Evolutionary conservation across 371 early-diverging fungal genomes (phyloP), one percentile per base, ranked within the genome.

Genomic region (Mucor circinelloides): DNA sequence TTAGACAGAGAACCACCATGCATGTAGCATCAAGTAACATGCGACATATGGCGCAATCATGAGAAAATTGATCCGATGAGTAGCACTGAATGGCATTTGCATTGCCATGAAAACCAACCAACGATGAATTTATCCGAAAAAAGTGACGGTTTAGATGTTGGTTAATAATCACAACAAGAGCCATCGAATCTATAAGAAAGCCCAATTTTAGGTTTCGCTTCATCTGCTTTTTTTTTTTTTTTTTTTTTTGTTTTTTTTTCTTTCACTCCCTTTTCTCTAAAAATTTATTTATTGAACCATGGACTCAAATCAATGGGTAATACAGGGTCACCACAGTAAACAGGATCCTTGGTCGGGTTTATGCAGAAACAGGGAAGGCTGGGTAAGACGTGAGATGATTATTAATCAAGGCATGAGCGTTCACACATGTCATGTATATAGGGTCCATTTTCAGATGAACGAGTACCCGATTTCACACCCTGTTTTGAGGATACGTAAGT

Each of bases 401-500:
- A 4, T 8, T 34, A 1, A 36, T 4, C 36, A 31, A 34, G 10
- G 44, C 17, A 48, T 6, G 3, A 19, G 17, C 6, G 8, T 55
- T 38, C 19, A 58, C 30, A 57, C 19, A 46, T n/a, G 17, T n/a
- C 12, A 71, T 21, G 64, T 38, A n/a, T 67, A 46, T 74, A 90
- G 91, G 92, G 94, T 17, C 92, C 94, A 1, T 87, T 86, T 78
- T 84, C 86, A 31, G 62, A 60, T 17, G 63, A 71, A 13, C 82
- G 90, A 28, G 64, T 81, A 8, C 82, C 90, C 10, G 92, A 93
- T 74, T 89, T 92, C 40, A 88, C 91, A 12, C 87, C 89, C 25
- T 93, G 94, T 72, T 93, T 90, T 65, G 91, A 91, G 70, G 86
- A 91, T 69, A 81, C 82, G 83, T 87, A 82, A 58, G 76, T 69